Conservation (phyloP, 139 green algal genomes). For the Chlorella sorokiniana region DNA sequence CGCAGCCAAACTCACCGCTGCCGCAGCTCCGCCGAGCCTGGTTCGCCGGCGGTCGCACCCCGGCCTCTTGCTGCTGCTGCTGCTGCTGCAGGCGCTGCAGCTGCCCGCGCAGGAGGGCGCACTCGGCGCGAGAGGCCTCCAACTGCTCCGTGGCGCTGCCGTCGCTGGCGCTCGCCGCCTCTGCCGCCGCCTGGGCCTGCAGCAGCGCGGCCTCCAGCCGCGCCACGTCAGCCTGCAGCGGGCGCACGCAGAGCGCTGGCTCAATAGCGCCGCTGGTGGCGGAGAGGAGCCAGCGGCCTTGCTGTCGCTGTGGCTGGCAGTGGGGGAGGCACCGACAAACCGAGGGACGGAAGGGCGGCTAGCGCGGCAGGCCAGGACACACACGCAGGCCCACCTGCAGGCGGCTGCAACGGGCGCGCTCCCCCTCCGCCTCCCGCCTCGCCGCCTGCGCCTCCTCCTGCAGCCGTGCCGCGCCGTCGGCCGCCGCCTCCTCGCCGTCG, state of each 20-base stretch:
- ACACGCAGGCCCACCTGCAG: background rate
- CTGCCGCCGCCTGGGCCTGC: slow-evolving; percentile 2
- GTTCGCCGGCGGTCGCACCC: background rate
- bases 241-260: background rate
- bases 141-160: slow-evolving; percentile 10
- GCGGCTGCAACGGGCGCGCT: background rate
- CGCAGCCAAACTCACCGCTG: background rate
- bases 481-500: background rate
- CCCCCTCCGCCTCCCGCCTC: background rate
- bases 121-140: slow-evolving; percentile 1
- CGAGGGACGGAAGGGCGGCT: too few relatives aligned
- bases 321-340: too few relatives aligned
- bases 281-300: too few relatives aligned
- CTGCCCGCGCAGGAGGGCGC: slow-evolving; percentile 3
- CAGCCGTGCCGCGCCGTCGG: background rate
- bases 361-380: too few relatives aligned
- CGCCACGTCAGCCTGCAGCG: background rate
- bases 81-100: background rate
- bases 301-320: too few relatives aligned
- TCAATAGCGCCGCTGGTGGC: too few relatives aligned
- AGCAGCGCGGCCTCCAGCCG: slow-evolving; percentile 11
- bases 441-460: slow-evolving; percentile 6
- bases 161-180: background rate
- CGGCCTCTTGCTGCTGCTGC: background rate
- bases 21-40: background rate